Evolutionary conservation across 2,329 filamentous ascomycete species (phyloP).

Genomic region (Penicillium sp.): DNA sequence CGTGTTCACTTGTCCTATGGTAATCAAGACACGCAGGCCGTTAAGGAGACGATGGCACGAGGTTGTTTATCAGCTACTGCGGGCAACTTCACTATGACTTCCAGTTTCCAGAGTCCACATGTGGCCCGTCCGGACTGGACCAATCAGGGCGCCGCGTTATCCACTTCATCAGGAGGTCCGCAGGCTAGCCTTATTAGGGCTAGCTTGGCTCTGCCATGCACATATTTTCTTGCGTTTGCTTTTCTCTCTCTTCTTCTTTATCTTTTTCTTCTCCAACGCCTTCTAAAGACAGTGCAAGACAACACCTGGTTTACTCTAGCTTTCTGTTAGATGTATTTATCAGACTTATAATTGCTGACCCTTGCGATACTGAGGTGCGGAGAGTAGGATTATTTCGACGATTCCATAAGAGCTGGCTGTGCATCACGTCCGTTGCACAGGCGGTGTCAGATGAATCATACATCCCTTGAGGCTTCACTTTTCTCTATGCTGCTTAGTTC

Average conservation of each 20-base stretch:
- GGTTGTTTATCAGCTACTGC: neutral
- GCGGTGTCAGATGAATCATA: constrained; percentile 81
- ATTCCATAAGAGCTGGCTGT: constrained; percentile 71
- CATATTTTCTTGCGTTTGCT: constrained; percentile 16
- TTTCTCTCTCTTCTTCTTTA: constrained; percentile 27
- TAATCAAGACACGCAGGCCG: neutral
- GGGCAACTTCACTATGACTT: constrained; percentile 1
- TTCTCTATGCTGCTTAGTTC: neutral
- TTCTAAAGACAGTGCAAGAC: constrained; percentile 86
- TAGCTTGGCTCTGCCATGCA: constrained; percentile 24
- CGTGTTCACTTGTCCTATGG: neutral
- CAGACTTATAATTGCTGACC: constrained; percentile 58
- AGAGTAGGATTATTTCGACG: constrained; percentile 47
- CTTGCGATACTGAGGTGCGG: constrained; percentile 59
- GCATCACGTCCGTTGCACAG: constrained; percentile 62
- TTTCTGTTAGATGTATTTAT: constrained; percentile 62
- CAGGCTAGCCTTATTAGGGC: constrained; percentile 18
- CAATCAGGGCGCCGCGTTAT: constrained; percentile 4
- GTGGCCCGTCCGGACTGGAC: constrained; percentile 8
- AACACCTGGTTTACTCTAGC: constrained; percentile 58
- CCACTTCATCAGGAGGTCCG: constrained; percentile 3
- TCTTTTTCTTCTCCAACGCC: constrained; percentile 52
- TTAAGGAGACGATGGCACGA: neutral
- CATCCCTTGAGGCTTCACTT: constrained; percentile 43
- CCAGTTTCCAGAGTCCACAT: constrained; percentile 1